Conservation (phyloP, 2,329 filamentous ascomycete genomes). For the Talaromyces pinophilus region DNA sequence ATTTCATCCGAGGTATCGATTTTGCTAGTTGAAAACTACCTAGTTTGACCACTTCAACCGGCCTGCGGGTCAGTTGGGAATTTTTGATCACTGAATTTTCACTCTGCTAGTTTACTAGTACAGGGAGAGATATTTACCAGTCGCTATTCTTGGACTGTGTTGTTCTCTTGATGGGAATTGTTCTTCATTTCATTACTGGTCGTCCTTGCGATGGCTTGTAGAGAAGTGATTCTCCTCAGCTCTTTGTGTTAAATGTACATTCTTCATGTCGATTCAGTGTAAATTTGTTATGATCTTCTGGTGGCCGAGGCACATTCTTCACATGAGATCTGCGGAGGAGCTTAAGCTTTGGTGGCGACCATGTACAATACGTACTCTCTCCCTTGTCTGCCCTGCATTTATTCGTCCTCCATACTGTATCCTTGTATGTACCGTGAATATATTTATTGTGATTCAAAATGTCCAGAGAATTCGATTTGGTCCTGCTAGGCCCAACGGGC, state of each 20-base stretch:
- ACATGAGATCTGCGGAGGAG: conserved; percentile 4
- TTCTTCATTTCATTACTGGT: conserved; percentile 45
- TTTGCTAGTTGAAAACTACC: conserved; percentile 90
- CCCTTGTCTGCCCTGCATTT: not conserved
- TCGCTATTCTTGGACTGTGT: not conserved
- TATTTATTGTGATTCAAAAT: not conserved
- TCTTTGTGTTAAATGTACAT: not conserved
- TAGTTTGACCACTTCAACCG: conserved; percentile 73
- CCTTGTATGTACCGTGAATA: not conserved
- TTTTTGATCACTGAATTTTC: conserved; percentile 61
- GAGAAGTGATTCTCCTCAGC: conserved; percentile 35
- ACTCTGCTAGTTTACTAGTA: conserved; percentile 2
- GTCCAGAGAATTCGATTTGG: conserved; percentile 61
- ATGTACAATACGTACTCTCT: not conserved
- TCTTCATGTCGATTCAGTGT: not conserved
- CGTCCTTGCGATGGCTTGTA: conserved; percentile 40
- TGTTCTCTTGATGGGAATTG: conserved; percentile 23
- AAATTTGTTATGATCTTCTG: not conserved
- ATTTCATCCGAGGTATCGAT: conserved; percentile 81
- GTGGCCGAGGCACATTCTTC: not conserved
- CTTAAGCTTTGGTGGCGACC: not conserved
- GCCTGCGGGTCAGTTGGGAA: conserved; percentile 72
- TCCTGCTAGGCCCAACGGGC: conserved; percentile 70
- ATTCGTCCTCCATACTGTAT: not conserved
- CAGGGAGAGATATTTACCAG: not conserved